phyloP scores from a whole-genome alignment of 345 rosid species.

The Brassica napus region DNA sequence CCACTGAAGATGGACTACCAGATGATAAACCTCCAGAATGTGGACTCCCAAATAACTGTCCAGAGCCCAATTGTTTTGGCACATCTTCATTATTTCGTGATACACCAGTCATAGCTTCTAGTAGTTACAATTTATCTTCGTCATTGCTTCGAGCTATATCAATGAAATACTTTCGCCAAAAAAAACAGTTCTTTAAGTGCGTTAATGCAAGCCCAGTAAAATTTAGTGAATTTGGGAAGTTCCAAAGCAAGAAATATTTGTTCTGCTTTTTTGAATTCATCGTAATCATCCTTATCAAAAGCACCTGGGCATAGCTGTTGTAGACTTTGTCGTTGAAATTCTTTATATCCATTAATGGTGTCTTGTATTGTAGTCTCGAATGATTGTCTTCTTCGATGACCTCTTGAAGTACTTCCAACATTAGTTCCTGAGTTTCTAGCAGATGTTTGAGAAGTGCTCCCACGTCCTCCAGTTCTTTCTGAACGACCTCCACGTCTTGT shows the following conservation, averaged over 20 bases:
- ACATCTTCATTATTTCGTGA: background rate
- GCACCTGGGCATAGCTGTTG: background rate
- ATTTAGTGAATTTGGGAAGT: background rate
- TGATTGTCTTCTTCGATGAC: background rate
- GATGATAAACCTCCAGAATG: background rate
- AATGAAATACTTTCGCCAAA: background rate
- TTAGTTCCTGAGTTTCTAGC: background rate
- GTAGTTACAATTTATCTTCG: background rate
- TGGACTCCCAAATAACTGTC: background rate
- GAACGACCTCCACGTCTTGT: background rate
- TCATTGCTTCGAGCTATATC: background rate
- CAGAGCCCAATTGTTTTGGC: background rate
- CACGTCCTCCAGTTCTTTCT: background rate
- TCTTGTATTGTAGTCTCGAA: background rate
- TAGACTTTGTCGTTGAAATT: background rate
- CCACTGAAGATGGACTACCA: background rate
- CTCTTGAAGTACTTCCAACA: background rate
- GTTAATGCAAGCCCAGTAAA: background rate
- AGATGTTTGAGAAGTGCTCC: background rate
- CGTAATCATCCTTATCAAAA: background rate
- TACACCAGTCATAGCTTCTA: background rate
- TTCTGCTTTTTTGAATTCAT: background rate
- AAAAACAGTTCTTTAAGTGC: background rate
- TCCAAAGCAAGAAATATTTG: background rate
- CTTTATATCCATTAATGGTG: background rate